Evolutionary conservation across 73 alveolate species (phyloP).

Genomic region (Diophrys appendiculata): DNA sequence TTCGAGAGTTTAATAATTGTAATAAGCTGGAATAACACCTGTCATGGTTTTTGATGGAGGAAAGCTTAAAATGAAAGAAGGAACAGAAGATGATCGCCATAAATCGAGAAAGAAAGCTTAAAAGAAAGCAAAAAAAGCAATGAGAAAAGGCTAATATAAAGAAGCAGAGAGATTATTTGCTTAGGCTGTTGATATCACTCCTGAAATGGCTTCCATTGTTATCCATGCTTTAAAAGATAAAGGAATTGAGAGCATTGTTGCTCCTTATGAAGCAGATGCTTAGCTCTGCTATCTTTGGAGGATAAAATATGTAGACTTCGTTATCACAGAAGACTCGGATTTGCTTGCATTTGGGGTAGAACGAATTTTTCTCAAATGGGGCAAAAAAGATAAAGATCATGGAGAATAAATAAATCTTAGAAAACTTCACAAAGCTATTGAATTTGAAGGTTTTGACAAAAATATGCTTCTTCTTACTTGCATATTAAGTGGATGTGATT

Average conservation of each 20-base stretch:
- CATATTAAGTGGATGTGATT: conserved; percentile 95
- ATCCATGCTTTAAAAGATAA: conserved; percentile 52
- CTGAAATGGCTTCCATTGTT: conserved; percentile 81
- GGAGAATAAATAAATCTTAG: conserved; percentile 16
- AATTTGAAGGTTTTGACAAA: conserved; percentile 8
- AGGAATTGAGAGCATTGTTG: conserved; percentile 83
- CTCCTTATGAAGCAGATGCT: conserved; percentile 99
- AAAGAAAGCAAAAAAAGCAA: conserved; percentile 74
- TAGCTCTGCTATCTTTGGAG: conserved; percentile 89
- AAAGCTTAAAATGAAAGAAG: conserved; percentile 77
- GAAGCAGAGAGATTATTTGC: conserved; percentile 74
- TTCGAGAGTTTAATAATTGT: conserved; percentile 72
- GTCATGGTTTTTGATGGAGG: conserved; percentile 93
- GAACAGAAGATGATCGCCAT: conserved; percentile 69
- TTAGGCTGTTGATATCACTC: conserved; percentile 86
- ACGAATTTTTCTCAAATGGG: conserved; percentile 85
- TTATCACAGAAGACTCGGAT: conserved; percentile 98
- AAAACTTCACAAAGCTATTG: conserved; percentile 2
- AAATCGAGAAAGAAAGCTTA: conserved; percentile 63
- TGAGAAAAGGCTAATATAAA: conserved; percentile 67
- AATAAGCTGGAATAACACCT: conserved; percentile 72
- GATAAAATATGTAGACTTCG: conserved; percentile 83
- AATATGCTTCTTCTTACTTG: conserved; percentile 75
- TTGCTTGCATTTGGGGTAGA: conserved; percentile 94
- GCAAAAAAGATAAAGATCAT: conserved; percentile 17